A percentile compares a stretch with the other conserved stretches of the same genome.
Conservation (phyloP, 257 asterid genomes). For the Solanum ahanhuiri region DNA sequence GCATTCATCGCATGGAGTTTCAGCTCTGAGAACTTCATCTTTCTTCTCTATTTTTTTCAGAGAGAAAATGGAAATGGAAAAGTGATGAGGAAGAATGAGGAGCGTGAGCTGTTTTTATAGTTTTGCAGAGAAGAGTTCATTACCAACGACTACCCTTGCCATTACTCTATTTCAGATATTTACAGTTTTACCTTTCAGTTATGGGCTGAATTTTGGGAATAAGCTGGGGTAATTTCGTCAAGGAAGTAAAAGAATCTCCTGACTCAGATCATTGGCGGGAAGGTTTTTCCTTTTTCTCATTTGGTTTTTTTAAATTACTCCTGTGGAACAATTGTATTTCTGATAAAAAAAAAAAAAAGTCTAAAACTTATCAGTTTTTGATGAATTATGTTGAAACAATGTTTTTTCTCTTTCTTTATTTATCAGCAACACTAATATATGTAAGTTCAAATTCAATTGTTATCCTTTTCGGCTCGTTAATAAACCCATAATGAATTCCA, state of each 20-base stretch:
- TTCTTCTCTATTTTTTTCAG: neutral
- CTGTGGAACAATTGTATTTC: neutral
- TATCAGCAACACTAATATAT: neutral
- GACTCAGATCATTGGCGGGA: neutral
- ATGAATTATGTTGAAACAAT: neutral
- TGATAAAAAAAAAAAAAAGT: neutral
- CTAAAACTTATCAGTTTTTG: neutral
- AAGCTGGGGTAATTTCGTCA: neutral
- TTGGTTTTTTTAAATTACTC: neutral
- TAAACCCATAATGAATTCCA: constrained; percentile 89
- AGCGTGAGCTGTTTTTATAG: neutral
- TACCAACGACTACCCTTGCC: neutral
- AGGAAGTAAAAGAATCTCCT: neutral
- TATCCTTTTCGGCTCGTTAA: constrained; percentile 64
- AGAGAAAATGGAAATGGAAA: neutral
- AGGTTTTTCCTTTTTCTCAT: neutral
- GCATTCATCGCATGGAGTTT: neutral
- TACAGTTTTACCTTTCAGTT: neutral
- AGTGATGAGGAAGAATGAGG: neutral
- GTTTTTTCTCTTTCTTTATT: neutral
- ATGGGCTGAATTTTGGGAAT: neutral
- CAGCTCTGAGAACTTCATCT: neutral
- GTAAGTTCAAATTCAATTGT: neutral
- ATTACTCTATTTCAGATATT: neutral
- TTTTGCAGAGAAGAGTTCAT: neutral